phyloP scores from a whole-genome alignment of 1,284 basidiomycete genomes.

The Baeospora myosura region DNA sequence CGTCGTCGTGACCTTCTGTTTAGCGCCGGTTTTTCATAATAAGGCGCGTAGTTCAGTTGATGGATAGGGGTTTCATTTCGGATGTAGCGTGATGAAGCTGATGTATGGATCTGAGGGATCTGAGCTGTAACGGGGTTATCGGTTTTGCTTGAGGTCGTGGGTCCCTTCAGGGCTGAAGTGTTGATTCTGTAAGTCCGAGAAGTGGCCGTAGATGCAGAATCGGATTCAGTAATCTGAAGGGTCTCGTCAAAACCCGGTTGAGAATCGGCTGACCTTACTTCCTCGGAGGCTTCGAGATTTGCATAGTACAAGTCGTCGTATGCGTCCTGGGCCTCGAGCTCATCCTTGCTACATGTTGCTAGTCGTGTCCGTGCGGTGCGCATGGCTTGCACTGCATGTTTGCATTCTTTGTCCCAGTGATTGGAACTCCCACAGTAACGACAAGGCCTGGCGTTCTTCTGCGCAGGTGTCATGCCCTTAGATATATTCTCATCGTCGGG shows the following conservation, averaged over 20 bases:
- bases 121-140: background rate
- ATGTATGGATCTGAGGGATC: background rate
- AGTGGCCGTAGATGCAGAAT: background rate
- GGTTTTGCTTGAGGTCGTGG: background rate
- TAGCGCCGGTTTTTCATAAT: background rate
- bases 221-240: conserved; percentile 5
- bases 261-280: background rate
- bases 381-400: conserved; percentile 14
- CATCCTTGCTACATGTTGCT: conserved; percentile 8
- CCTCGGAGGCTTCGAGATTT: background rate
- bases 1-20: conserved; percentile 2
- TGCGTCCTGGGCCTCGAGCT: conserved; percentile 13
- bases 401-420: conserved; percentile 28
- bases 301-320: conserved; percentile 18
- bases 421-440: conserved; percentile 26
- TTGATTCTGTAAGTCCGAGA: background rate
- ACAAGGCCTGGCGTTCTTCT: conserved; percentile 24
- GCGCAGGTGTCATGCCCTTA: conserved; percentile 19
- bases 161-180: background rate
- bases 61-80: background rate
- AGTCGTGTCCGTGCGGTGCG: conserved; percentile 10
- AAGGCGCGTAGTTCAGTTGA: background rate
- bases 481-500: conserved; percentile 24
- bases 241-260: conserved; percentile 11
- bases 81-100: background rate